Base-by-base conservation (phyloP, 2,329 filamentous ascomycete genomes). In the Fusarium sp. region DNA sequence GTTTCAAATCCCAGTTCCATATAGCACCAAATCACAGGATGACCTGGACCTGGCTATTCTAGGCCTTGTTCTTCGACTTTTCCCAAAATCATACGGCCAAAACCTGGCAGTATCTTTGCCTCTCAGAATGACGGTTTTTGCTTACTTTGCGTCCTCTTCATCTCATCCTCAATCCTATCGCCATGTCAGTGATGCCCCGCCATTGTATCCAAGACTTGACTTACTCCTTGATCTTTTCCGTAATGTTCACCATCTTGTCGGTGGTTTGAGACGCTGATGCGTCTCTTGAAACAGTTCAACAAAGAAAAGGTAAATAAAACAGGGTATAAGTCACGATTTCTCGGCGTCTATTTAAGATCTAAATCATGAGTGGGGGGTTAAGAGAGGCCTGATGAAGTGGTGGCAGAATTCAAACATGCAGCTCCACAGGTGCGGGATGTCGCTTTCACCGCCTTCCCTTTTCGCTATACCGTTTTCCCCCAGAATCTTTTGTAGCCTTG, bases 141-240 rank as follows among this genome's bases (percentile, higher is more conserved):
- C 89, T 85, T 89, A 97, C 95, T 99, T 85, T 99, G 96, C 76
- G 96, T 99, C 89, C 89, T 95, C 81, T 89, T 91, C 96, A 99
- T 99, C 91, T 99, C 96, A 84, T 97, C 94, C 88, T 99, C 96
- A 77, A 99, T 99, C 90, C 95, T 98, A 74, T 54, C n/a, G 31
- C 57, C 10, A 46, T 69, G 36, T 77, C 67, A 78, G 75, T 67
- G 42, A 55, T 50, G 52, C 64, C 54, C 54, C 57, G 43, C 64
- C 49, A 60, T 50, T 7, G 17, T 21, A 19, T 24, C 28, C 21
- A 38, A 34, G 44, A 33, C 19, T 21, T 31, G 21, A 79, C 91
- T 77, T 83, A 97, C 95, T 98, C 96, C 87, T 99, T 99, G 85
- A 99, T 99, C 88, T 97, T 98, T 57, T 99, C 97, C 72, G 96